Evolutionary conservation across 805 yeast species (phyloP).

Genomic region (Monosporozyma unispora): DNA sequence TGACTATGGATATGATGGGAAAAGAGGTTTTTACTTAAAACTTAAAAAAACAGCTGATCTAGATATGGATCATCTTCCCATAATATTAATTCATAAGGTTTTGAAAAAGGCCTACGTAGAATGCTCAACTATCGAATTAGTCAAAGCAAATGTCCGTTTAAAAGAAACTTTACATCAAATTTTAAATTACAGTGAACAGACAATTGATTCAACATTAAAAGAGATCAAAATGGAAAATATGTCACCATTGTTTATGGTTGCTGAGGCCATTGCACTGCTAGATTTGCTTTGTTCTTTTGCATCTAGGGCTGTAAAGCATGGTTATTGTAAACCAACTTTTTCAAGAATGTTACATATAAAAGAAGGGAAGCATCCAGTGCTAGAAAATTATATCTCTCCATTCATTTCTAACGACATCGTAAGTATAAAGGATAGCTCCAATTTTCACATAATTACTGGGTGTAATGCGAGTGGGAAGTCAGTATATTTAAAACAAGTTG

Average conservation of each 20-base stretch:
- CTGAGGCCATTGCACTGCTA: slow-evolving; percentile 37
- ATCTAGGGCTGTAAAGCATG: slow-evolving; percentile 13
- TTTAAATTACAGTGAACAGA: slow-evolving; percentile 34
- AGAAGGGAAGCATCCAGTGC: slow-evolving; percentile 36
- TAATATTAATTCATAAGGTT: slow-evolving; percentile 28
- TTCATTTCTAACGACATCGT: slow-evolving; percentile 36
- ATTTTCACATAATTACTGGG: slow-evolving; percentile 46
- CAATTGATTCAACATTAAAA: slow-evolving; percentile 27
- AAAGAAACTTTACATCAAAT: slow-evolving; percentile 36
- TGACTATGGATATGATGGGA: slow-evolving; percentile 30
- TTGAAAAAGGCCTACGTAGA: slow-evolving; percentile 30
- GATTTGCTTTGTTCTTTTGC: slow-evolving; percentile 35
- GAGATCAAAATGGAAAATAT: slow-evolving; percentile 21
- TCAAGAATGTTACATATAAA: slow-evolving; percentile 26
- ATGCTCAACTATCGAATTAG: slow-evolving; percentile 34
- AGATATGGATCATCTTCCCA: slow-evolving; percentile 21
- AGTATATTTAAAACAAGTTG: slow-evolving; percentile 44
- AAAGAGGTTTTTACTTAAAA: slow-evolving; percentile 34
- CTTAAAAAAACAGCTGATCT: slow-evolving; percentile 17
- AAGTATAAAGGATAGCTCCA: slow-evolving; percentile 29
- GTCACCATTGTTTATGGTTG: slow-evolving; percentile 33
- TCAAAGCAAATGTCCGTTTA: slow-evolving; percentile 35
- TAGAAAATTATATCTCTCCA: slow-evolving; percentile 25
- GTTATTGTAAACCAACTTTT: slow-evolving; percentile 33
- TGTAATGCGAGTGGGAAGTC: slow-evolving; percentile 59